Conservation (phyloP, 2,329 filamentous ascomycete genomes). For the Penicillium carneum region DNA sequence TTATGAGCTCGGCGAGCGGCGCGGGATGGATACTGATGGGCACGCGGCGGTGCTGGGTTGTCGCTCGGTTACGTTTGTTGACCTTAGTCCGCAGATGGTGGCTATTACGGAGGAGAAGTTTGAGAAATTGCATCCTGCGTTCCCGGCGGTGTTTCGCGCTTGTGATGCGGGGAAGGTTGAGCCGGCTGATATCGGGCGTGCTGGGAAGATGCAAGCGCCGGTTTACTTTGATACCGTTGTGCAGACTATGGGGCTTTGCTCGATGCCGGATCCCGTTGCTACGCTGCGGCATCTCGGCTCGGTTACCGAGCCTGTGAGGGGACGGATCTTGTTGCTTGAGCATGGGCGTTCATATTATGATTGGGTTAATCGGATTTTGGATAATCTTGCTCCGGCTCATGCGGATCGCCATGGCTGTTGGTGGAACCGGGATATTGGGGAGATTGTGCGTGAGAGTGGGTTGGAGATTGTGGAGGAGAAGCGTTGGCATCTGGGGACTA, state of each 20-base stretch:
- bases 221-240: constrained; percentile 56
- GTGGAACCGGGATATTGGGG: constrained; percentile 61
- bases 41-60: constrained; percentile 44
- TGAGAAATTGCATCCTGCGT: constrained; percentile 43
- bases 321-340: constrained; percentile 57
- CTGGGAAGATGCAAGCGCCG: constrained; percentile 1
- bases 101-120: constrained; percentile 56
- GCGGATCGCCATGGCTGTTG: constrained; percentile 61
- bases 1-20: constrained; percentile 52
- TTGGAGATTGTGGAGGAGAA: constrained; percentile 57
- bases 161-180: constrained; percentile 47
- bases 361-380: constrained; percentile 58
- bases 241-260: constrained; percentile 61
- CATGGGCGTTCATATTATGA: constrained; percentile 57
- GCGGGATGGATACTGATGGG: constrained; percentile 43
- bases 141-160: constrained; percentile 45
- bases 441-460: constrained; percentile 57
- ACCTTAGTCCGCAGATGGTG: constrained; percentile 59
- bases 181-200: constrained; percentile 14
- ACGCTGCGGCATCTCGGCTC: constrained; percentile 52
- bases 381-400: constrained; percentile 57
- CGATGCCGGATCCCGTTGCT: constrained; percentile 53
- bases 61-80: constrained; percentile 56
- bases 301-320: constrained; percentile 50
- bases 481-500: constrained; percentile 58